phyloP scores from a whole-genome alignment of 139 green algal genomes.

The Asterochloris erici region DNA sequence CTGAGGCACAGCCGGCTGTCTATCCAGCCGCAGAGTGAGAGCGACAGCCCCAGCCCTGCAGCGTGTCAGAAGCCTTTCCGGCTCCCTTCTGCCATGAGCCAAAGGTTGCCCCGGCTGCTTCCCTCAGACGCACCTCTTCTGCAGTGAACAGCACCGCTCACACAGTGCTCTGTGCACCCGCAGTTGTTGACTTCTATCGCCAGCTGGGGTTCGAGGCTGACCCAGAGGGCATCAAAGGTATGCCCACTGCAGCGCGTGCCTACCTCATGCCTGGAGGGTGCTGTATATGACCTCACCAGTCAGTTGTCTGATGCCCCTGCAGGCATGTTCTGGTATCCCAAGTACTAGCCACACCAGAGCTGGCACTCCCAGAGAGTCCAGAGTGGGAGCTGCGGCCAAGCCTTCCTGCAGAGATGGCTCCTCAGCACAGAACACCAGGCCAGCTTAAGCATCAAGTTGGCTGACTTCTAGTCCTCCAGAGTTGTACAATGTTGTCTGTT shows the following conservation, averaged over 20 bases:
- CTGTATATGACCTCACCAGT: not conserved
- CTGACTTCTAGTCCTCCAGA: too few species aligned
- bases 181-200: constrained; percentile 85
- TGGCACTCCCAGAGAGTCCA: not conserved
- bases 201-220: constrained; percentile 90
- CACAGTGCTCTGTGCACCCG: not conserved
- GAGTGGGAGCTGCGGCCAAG: not conserved
- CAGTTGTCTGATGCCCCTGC: not conserved
- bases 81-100: not conserved
- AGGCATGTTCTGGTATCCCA: not conserved
- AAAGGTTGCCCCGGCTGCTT: not conserved
- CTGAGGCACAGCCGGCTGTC: not conserved
- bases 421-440: not conserved
- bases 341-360: not conserved
- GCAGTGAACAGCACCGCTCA: not conserved
- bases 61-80: not conserved
- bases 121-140: not conserved
- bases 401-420: not conserved
- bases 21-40: not conserved
- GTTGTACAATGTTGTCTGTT: too few species aligned
- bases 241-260: not conserved
- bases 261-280: too few species aligned
- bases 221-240: constrained; percentile 85
- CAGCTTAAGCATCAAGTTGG: too few species aligned
- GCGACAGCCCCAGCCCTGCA: not conserved